These are phyloP conservation scores for Thraustotheca clavata DNA, from an alignment of 352 stramenopile species.

Conservation along the genomic window DNA sequence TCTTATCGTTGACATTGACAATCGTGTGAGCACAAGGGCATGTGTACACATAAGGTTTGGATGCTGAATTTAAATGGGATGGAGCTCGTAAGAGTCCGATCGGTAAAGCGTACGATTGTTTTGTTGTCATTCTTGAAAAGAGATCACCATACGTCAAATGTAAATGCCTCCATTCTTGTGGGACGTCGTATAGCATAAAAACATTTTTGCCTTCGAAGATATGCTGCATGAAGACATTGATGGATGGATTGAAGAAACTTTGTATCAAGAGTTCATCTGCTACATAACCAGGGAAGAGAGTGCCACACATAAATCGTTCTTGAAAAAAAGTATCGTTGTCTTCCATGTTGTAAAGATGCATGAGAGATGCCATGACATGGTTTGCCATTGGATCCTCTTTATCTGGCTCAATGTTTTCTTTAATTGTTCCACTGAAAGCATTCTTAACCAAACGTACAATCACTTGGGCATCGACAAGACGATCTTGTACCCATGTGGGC, in stretches of 20 bases:
- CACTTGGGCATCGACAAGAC: not conserved
- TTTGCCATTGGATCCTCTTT: not conserved
- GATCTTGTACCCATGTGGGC: not conserved
- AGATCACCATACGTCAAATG: slow-evolving; percentile 55
- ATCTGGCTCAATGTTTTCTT: not conserved
- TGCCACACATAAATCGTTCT: slow-evolving; percentile 76
- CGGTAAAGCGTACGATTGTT: slow-evolving; percentile 57
- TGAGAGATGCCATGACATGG: slow-evolving; percentile 1
- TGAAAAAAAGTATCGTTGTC: slow-evolving; percentile 72
- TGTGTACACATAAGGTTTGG: slow-evolving; percentile 78
- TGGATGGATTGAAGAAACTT: slow-evolving; percentile 79
- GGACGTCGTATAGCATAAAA: slow-evolving; percentile 76
- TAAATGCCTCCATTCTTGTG: slow-evolving; percentile 39
- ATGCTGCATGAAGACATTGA: slow-evolving; percentile 77
- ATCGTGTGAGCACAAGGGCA: slow-evolving; percentile 48
- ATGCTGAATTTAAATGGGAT: slow-evolving; percentile 35
- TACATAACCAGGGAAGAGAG: slow-evolving; percentile 70
- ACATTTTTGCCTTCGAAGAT: slow-evolving; percentile 79
- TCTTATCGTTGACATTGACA: slow-evolving; percentile 61
- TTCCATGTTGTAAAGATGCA: slow-evolving; percentile 26
- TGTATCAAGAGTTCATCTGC: slow-evolving; percentile 77
- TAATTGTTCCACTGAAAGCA: not conserved
- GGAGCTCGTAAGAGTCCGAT: slow-evolving; percentile 63
- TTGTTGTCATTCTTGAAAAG: slow-evolving; percentile 67
- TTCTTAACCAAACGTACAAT: not conserved